Evolutionary conservation across 768 basidiomycete species (phyloP), one percentile per base, ranked within the genome.

Genomic region (Boletales sp.): DNA sequence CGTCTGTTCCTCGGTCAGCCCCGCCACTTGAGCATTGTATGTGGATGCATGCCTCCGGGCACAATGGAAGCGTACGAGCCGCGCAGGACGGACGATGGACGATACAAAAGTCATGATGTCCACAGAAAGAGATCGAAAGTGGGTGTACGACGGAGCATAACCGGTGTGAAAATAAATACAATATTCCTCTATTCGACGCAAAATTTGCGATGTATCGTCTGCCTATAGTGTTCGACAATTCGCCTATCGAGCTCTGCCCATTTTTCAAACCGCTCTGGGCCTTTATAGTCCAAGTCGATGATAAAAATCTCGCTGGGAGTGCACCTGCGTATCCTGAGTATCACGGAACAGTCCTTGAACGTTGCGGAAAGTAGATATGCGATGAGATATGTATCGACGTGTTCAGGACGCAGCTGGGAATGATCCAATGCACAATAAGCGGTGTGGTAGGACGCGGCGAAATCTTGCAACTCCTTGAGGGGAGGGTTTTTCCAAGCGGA

Each of bases 301-400:
- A 93, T 71, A 29, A 80, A 84, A 24, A 89, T 75, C 15, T 70
- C 68, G 57, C 51, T 70, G 67, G 47, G 51, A 35, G 43, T 48
- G 10, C 56, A 41, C 13, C 41, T 56, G 50, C 38, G 43, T 42
- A 59, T 52, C 18, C 74, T 71, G 34, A 85, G 53, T 47, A 87
- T 80, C 46, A 87, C 50, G 1, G 94, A 97, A 70, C 95, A 99
- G 67, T 99, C 95, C 66, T 99, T 99, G 78, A 99, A 93, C 7
- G 90, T 89, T 21, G 91, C 91, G 5, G 92, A 92, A 45, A 97
- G 83, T 18, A 93, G 72, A 66, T 90, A 90, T 8, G 89, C 85
- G 41, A 89, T 69, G 37, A 84, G 62, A 55, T 86, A 80, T 57
- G 87, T 79, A 36, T 80, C 78, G 43, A 89, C 67, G 51, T 82